These are phyloP conservation scores for Huntiella moniliformis DNA, from an alignment of 2,329 filamentous ascomycete genomes.

Conservation along the genomic window DNA sequence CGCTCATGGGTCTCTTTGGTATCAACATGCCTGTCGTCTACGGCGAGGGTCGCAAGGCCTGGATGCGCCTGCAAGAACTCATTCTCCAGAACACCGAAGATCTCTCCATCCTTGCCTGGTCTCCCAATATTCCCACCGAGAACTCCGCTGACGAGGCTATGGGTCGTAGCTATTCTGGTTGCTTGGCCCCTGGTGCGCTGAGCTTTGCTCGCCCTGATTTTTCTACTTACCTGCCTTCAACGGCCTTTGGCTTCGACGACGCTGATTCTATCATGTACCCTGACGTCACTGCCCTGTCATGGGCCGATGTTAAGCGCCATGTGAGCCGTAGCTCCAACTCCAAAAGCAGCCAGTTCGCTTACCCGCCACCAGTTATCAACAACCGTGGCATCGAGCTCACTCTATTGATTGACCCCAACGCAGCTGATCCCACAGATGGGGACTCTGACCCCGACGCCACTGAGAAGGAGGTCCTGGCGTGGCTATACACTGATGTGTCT, in stretches of 20 bases:
- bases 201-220: slow-evolving; percentile 12
- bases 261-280: slow-evolving; percentile 13
- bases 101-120: slow-evolving; percentile 19
- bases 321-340: slow-evolving; percentile 7
- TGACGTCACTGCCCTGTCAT: slow-evolving; percentile 10
- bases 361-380: slow-evolving; percentile 10
- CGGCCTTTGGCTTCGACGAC: slow-evolving; percentile 12
- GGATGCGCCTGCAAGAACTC: slow-evolving; percentile 19
- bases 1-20: slow-evolving; percentile 17
- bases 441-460: slow-evolving; percentile 2
- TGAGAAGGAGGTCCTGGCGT: slow-evolving; percentile 12
- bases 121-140: slow-evolving; percentile 6
- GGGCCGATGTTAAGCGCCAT: slow-evolving; percentile 12
- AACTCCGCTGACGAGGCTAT: not conserved
- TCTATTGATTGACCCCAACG: slow-evolving; percentile 10
- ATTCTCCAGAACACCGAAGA: slow-evolving; percentile 19
- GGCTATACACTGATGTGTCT: slow-evolving; percentile 13
- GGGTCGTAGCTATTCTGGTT: slow-evolving; percentile 2
- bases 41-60: slow-evolving; percentile 18
- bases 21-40: slow-evolving; percentile 18
- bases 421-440: slow-evolving; percentile 1
- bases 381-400: slow-evolving; percentile 12
- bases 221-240: slow-evolving; percentile 11
- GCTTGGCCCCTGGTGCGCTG: slow-evolving; percentile 9
- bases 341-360: slow-evolving; percentile 10